Base-by-base conservation (phyloP, 495 filamentous ascomycete species). In the Aspergillus saccharolyticus region DNA sequence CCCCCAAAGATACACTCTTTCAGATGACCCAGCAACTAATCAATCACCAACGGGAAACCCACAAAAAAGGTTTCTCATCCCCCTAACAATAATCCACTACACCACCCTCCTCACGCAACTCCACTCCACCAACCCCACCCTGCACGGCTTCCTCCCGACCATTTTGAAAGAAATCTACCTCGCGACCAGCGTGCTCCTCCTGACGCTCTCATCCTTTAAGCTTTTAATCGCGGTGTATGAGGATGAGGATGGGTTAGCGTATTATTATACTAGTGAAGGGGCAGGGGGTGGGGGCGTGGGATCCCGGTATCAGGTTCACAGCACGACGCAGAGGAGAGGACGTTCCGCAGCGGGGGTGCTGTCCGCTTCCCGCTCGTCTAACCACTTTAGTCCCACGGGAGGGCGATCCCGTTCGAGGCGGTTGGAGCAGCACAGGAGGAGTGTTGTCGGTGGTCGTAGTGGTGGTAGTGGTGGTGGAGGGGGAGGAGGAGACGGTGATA, bases 211-310 rank as follows among this genome's bases (percentile, higher is more conserved):
- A 5, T 67, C 68, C 1, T 46, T 79, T 7, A 75, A 73, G 45
- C 68, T 71, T 1, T 77, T 78, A 54, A 65, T 78, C 39, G 68
- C 70, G 1, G 73, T 74, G n/a, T 70, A 67, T 43, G 66, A 66
- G 30, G 61, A 69, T 17, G 60, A 70, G 4, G 49, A 66, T 14
- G 74, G 73, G 3, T 44, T 71, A 1, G 63, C 68, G n/a, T n/a
- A n/a, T 8, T 71, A 71, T 21, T 61, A 0, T 60, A 64, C 17
- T 49, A 59, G 6, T 44, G 54, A 9, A 53, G 58, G 28, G 28
- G 52, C 15, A 28, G 44, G 5, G 20, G 15, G 18, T 18, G 25
- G 17, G 46, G 50, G n/a, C 53, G 25, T 50, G 1, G 22, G 30
- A 53, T 33, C 8, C 18, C 24, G 20, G 14, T 43, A 9, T 42